phyloP scores from a whole-genome alignment of 768 basidiomycete genomes.

The Rubroboletus satanas region DNA sequence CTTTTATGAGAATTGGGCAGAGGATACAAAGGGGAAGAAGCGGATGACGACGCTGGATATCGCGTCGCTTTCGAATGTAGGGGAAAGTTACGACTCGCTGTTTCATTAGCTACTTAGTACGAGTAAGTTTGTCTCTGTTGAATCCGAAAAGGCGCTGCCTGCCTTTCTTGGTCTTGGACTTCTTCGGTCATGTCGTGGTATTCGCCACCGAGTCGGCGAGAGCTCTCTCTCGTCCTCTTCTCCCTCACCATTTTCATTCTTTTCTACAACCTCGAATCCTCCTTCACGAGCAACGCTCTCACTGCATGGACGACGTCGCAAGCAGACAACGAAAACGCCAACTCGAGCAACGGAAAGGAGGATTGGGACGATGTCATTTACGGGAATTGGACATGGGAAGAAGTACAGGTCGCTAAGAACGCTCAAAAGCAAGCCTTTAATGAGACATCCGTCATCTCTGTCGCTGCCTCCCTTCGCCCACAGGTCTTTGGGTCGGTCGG shows the following conservation, averaged over 20 bases:
- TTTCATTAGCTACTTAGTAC: not conserved
- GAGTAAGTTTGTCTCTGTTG: not conserved
- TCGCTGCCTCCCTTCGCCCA: conserved; percentile 25
- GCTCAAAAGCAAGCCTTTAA: conserved; percentile 45
- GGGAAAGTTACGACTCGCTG: conserved; percentile 4
- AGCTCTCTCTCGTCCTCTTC: conserved; percentile 64
- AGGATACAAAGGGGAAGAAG: conserved; percentile 64
- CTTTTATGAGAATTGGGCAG: conserved; percentile 88
- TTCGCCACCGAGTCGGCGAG: conserved; percentile 67
- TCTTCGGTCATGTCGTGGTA: conserved; percentile 49
- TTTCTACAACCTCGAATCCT: conserved; percentile 69
- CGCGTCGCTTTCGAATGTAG: conserved; percentile 20
- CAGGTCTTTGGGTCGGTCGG: conserved; percentile 23
- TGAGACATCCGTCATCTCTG: conserved; percentile 23
- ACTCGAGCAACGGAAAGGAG: conserved; percentile 36
- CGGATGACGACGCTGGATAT: conserved; percentile 32
- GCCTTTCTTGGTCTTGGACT: not conserved
- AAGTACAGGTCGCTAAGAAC: conserved; percentile 54
- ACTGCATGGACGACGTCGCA: conserved; percentile 22
- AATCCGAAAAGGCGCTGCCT: not conserved
- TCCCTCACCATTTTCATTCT: conserved; percentile 63
- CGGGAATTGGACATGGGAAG: conserved; percentile 68
- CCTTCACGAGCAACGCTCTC: conserved; percentile 45
- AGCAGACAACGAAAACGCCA: conserved; percentile 20
- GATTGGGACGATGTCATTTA: conserved; percentile 59